A percentile compares a stretch with the other conserved stretches of the same genome.
phyloP scores from a whole-genome alignment of 2,329 filamentous ascomycete species.

The Alternaria novae-zelandiae region DNA sequence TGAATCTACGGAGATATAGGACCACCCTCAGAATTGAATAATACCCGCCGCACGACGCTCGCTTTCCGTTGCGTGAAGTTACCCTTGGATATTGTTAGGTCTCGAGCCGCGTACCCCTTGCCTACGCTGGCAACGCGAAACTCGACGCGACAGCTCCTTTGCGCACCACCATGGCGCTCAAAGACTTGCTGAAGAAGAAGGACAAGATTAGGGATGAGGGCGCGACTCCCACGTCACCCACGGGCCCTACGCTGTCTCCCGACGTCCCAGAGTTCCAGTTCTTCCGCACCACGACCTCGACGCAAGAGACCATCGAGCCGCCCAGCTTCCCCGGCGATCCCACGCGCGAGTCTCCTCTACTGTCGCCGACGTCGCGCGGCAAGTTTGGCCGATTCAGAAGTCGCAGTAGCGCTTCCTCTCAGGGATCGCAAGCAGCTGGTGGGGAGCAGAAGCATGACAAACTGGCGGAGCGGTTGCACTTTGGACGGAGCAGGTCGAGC shows the following conservation, averaged over 20 bases:
- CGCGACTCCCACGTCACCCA: constrained; percentile 32
- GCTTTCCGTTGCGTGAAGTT: constrained; percentile 5
- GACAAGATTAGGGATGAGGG: constrained; percentile 60
- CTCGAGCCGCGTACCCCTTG: constrained; percentile 22
- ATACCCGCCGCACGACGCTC: constrained; percentile 6
- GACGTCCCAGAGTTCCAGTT: constrained; percentile 73
- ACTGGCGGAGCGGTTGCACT: constrained; percentile 74
- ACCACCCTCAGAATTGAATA: constrained; percentile 39
- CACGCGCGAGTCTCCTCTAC: constrained; percentile 35
- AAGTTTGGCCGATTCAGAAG: constrained; percentile 43
- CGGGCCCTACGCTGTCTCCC: constrained; percentile 34
- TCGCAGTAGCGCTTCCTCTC: constrained; percentile 41
- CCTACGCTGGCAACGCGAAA: constrained; percentile 17
- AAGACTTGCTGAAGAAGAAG: constrained; percentile 68
- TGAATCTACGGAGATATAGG: constrained; percentile 41
- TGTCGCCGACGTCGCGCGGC: constrained; percentile 37
- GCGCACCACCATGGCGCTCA: constrained; percentile 61
- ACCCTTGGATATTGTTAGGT: constrained; percentile 10
- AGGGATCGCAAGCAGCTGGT: constrained; percentile 10
- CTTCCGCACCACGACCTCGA: constrained; percentile 81
- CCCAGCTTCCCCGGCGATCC: constrained; percentile 60
- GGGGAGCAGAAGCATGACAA: constrained; percentile 40
- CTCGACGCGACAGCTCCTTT: constrained; percentile 10
- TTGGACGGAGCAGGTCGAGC: constrained; percentile 61
- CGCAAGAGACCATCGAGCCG: constrained; percentile 78